Evolutionary conservation across 2,329 filamentous ascomycete genomes (phyloP), one percentile per base, ranked within the genome.

Genomic region (Exophiala mesophila): DNA sequence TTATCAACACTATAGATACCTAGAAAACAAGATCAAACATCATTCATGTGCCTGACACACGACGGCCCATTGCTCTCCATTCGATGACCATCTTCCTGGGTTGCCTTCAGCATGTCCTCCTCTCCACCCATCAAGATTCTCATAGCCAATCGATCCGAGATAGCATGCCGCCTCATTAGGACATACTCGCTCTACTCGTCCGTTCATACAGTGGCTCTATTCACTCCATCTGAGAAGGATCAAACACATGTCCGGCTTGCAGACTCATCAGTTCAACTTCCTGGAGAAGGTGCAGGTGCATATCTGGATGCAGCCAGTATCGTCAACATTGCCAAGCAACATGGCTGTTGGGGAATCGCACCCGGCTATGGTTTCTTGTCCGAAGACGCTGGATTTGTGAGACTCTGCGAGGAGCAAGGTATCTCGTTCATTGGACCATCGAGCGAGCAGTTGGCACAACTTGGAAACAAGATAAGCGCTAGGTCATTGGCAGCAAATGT

Each of bases 231-330:
- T 76, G 92, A 98, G 69, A 88, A 92, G 63, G 80, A 97, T 59
- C 88, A 85, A 67, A 97, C 97, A 90, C 92, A 98, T 74, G 79
- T 92, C 69, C 92, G 97, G 69, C 97, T 97, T 82, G 92, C 92
- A 67, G 92, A 97, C 63, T 90, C 97, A 74, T 92, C 92, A 59
- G 98, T 97, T 70, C 87, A 94, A 70, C 97, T 98, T 72, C 92
- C 92, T 61, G 86, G 88, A 69, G 85, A 90, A 56, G 92, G 92
- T 56, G 88, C 97, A 73, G 97, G 82, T 51, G 89, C 92, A 55
- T 97, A 98, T 69, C 79, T 97, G 53, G 89, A 90, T 44, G 85
- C 85, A 56, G 88, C 96, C 65, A 92, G 97, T 76, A 97, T 97
- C 66, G 88, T 97, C 75, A 95, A 90, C 76, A 97, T 97, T 66